These are phyloP conservation scores for Pezicula neosporulosa DNA, from an alignment of 2,329 filamentous ascomycete species.

Conservation along the genomic window DNA sequence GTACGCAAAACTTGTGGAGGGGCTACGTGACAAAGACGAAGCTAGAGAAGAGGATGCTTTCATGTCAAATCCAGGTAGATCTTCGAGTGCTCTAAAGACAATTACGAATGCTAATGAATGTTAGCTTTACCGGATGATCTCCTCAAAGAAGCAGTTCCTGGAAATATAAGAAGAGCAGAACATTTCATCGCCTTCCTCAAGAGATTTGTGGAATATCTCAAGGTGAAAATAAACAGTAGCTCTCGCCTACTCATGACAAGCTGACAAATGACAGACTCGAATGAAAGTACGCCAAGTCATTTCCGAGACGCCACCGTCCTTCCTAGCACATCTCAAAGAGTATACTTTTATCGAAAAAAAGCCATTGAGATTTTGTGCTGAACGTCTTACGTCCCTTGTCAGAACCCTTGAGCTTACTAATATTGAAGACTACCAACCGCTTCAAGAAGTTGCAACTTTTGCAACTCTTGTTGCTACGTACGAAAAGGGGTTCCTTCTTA, in stretches of 20 bases:
- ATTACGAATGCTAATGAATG: slow-evolving; percentile 6
- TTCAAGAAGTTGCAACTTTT: slow-evolving; percentile 97
- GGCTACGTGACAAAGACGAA: slow-evolving; percentile 82
- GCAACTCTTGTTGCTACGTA: slow-evolving; percentile 95
- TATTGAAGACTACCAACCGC: slow-evolving; percentile 94
- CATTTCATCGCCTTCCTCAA: slow-evolving; percentile 95
- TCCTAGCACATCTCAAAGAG: slow-evolving; percentile 88
- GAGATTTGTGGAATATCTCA: slow-evolving; percentile 95
- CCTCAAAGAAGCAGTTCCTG: slow-evolving; percentile 91
- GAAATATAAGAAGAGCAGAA: slow-evolving; percentile 92
- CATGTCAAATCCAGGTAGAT: slow-evolving; percentile 77
- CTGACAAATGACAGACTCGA: slow-evolving; percentile 58
- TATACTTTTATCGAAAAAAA: slow-evolving; percentile 98
- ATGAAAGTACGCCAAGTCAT: slow-evolving; percentile 99
- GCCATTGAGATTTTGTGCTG: slow-evolving; percentile 88
- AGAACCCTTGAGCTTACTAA: slow-evolving; percentile 93
- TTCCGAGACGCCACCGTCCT: slow-evolving; percentile 92
- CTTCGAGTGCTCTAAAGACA: background rate
- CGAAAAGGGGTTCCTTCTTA: slow-evolving; percentile 92
- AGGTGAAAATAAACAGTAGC: slow-evolving; percentile 38
- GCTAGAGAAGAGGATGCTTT: slow-evolving; percentile 91
- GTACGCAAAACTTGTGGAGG: slow-evolving; percentile 92
- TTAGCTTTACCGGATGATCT: slow-evolving; percentile 84
- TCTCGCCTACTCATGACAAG: background rate
- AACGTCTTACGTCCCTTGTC: slow-evolving; percentile 89